Evolutionary conservation across 805 yeast species (phyloP).

Genomic region (Lachancea dasiensis): DNA sequence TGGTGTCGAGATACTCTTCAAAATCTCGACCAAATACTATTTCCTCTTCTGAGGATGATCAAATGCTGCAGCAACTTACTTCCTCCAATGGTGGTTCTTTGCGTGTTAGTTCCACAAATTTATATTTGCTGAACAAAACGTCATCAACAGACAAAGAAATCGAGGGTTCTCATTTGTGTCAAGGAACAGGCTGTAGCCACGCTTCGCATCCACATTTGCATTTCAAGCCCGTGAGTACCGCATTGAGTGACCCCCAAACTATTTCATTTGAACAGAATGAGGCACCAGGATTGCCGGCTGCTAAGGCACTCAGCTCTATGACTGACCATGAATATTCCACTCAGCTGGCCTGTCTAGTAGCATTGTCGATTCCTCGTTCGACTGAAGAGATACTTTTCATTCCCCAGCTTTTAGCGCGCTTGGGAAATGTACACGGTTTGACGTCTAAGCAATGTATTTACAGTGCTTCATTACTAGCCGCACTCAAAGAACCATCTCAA

Average conservation of each 20-base stretch:
- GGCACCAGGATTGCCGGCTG: conserved; percentile 74
- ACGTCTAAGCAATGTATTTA: conserved; percentile 63
- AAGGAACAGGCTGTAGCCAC: conserved; percentile 8
- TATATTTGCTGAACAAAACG: conserved; percentile 29
- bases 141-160: conserved; percentile 6
- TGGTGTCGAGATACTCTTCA: conserved; percentile 18
- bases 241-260: conserved; percentile 26
- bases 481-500: conserved; percentile 51
- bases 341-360: conserved; percentile 52
- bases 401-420: conserved; percentile 62
- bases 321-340: conserved; percentile 42
- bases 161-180: conserved; percentile 1
- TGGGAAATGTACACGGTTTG: conserved; percentile 67
- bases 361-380: conserved; percentile 67
- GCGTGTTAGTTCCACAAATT: conserved; percentile 32
- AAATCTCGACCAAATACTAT: conserved; percentile 11
- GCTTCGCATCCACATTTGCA: conserved; percentile 15
- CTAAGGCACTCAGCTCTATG: conserved; percentile 55
- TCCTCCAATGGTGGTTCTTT: conserved; percentile 21
- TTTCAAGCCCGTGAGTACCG: conserved; percentile 26
- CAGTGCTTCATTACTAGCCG: conserved; percentile 66
- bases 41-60: conserved; percentile 16
- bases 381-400: conserved; percentile 74
- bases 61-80: conserved; percentile 19
- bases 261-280: conserved; percentile 56